Evolutionary conservation across 495 filamentous ascomycete species (phyloP).

Genomic region (Aspergillus coremiiformis): DNA sequence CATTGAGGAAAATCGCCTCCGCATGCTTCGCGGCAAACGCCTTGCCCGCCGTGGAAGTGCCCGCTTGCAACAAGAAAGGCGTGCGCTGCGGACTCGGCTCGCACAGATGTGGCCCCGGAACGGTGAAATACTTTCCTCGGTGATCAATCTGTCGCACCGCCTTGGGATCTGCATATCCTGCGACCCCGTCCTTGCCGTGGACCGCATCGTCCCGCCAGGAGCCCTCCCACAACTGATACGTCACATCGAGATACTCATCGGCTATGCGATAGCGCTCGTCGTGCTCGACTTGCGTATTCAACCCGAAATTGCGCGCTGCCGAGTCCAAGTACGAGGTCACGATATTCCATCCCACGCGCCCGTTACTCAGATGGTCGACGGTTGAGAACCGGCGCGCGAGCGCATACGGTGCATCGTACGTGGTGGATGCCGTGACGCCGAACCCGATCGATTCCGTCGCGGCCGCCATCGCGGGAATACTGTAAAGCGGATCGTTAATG

Average conservation of each 20-base stretch:
- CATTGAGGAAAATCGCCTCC: constrained; percentile 46
- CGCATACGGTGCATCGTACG: constrained; percentile 62
- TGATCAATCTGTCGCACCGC: constrained; percentile 59
- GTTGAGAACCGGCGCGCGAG: constrained; percentile 60
- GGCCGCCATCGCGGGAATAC: constrained; percentile 38
- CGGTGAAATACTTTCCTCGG: constrained; percentile 55
- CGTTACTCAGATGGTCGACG: constrained; percentile 59
- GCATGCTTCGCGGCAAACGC: constrained; percentile 56
- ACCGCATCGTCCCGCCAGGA: constrained; percentile 64
- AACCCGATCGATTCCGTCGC: constrained; percentile 56
- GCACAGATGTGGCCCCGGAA: constrained; percentile 58
- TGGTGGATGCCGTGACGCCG: constrained; percentile 59
- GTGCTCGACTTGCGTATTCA: constrained; percentile 52
- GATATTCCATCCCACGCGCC: constrained; percentile 60
- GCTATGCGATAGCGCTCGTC: constrained; percentile 62
- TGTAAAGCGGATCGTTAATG: constrained; percentile 48
- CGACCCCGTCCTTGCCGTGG: constrained; percentile 25
- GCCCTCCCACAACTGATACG: constrained; percentile 62
- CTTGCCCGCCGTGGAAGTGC: constrained; percentile 54
- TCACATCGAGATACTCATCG: constrained; percentile 59
- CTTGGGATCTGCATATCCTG: constrained; percentile 49
- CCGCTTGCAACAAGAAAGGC: constrained; percentile 59
- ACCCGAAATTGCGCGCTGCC: constrained; percentile 55
- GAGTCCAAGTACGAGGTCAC: constrained; percentile 61
- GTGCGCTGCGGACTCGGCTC: constrained; percentile 60